Conservation (phyloP, 352 stramenopile genomes). For the Globisporangium lucens region DNA sequence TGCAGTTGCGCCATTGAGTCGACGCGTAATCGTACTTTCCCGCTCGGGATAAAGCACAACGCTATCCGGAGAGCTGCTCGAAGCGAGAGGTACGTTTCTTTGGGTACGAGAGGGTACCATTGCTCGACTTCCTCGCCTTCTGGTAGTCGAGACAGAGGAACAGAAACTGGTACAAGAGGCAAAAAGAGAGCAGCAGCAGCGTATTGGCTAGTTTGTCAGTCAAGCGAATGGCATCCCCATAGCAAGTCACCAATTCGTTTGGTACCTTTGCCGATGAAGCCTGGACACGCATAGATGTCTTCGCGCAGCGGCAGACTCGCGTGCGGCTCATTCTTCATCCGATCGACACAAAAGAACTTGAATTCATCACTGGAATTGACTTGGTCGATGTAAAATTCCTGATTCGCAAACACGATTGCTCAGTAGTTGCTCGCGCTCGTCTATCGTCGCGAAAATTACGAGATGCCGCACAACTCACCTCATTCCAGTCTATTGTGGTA, state of each 20-base stretch:
- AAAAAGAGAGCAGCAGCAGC: no score
- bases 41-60: constrained; percentile 59
- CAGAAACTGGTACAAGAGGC: constrained; percentile 27
- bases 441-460: not conserved
- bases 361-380: constrained; percentile 63
- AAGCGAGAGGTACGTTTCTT: constrained; percentile 42
- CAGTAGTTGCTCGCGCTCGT: not conserved
- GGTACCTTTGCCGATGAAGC: constrained; percentile 77
- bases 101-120: constrained; percentile 73
- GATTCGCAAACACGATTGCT: not conserved
- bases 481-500: constrained; percentile 47
- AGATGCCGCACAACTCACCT: constrained; percentile 21
- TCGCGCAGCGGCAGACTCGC: constrained; percentile 39
- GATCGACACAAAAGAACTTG: constrained; percentile 67
- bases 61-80: constrained; percentile 68
- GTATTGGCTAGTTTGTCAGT: no score
- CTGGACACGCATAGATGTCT: constrained; percentile 38
- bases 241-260: not conserved
- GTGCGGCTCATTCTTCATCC: constrained; percentile 47
- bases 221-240: no score
- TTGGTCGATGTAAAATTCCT: constrained; percentile 76
- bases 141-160: constrained; percentile 61
- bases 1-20: constrained; percentile 22
- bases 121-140: constrained; percentile 82
- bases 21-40: constrained; percentile 17